Evolutionary conservation across 1,284 basidiomycete species (phyloP).

Genomic region (Rhodotorula sp.): DNA sequence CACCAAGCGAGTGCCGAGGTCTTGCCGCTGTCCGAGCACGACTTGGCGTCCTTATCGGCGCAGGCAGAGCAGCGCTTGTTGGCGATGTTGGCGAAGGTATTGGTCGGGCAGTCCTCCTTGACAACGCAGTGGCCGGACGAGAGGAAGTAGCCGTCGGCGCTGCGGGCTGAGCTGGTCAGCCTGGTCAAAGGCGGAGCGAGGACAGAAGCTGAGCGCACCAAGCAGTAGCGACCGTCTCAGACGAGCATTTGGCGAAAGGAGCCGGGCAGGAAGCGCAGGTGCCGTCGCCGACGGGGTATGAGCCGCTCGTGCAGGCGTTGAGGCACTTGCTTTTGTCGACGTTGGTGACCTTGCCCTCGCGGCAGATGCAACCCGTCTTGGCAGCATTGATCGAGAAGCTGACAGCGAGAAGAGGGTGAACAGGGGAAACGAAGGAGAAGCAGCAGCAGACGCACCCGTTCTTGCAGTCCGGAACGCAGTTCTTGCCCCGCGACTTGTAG

Average conservation of each 20-base stretch:
- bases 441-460: not conserved
- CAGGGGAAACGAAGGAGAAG: not conserved
- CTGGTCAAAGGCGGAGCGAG: not conserved
- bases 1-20: not conserved
- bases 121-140: not conserved
- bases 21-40: not conserved
- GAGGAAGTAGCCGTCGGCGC: constrained; percentile 1
- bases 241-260: not conserved
- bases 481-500: not conserved
- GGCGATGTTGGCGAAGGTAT: not conserved
- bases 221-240: not conserved
- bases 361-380: not conserved
- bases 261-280: not conserved
- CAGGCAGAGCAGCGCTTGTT: not conserved
- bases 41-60: not conserved
- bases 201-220: not conserved
- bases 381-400: not conserved
- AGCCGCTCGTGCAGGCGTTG: not conserved
- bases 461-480: not conserved
- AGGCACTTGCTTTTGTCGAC: constrained; percentile 1
- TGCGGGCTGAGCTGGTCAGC: not conserved
- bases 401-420: not conserved
- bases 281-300: not conserved
- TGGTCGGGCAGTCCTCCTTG: not conserved
- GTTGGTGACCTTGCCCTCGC: not conserved